Conservation (phyloP, 805 yeast genomes). For the Yamadazyma tumulicola region DNA sequence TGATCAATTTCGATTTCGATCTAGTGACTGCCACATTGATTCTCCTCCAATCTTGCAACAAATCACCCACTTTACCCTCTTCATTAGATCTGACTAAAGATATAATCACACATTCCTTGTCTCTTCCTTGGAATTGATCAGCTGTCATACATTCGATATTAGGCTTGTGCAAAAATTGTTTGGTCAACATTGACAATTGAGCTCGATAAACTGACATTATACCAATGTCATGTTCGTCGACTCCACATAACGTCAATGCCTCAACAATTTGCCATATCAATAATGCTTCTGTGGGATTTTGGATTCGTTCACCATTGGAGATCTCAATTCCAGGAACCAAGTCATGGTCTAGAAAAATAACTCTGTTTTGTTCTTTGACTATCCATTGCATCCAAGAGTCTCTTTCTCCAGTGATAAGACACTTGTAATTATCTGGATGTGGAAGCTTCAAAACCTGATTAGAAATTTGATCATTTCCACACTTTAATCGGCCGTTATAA, state of each 20-base stretch:
- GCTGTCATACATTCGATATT: constrained; percentile 84
- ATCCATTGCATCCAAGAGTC: constrained; percentile 55
- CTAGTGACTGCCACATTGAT: constrained; percentile 93
- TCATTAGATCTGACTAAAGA: constrained; percentile 84
- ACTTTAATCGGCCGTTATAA: constrained; percentile 69
- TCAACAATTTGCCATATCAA: constrained; percentile 61
- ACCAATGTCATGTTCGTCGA: constrained; percentile 61
- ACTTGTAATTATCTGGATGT: constrained; percentile 18
- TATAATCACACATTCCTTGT: constrained; percentile 85
- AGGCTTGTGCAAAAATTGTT: constrained; percentile 23
- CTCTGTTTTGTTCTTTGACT: constrained; percentile 54
- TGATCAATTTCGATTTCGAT: constrained; percentile 76
- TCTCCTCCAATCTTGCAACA: constrained; percentile 85
- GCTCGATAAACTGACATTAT: constrained; percentile 87
- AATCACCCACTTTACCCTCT: constrained; percentile 64
- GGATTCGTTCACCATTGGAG: constrained; percentile 58
- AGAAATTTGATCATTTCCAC: constrained; percentile 69
- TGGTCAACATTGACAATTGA: constrained; percentile 48
- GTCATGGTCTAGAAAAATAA: constrained; percentile 81
- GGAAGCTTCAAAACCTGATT: constrained; percentile 54
- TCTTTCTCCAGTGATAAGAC: constrained; percentile 7
- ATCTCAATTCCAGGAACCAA: constrained; percentile 55
- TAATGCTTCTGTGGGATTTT: constrained; percentile 69
- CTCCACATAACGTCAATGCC: constrained; percentile 57
- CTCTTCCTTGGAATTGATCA: constrained; percentile 94